These are phyloP conservation scores for Sherardia arvensis DNA, from an alignment of 257 asterid genomes.

Conservation along the genomic window DNA sequence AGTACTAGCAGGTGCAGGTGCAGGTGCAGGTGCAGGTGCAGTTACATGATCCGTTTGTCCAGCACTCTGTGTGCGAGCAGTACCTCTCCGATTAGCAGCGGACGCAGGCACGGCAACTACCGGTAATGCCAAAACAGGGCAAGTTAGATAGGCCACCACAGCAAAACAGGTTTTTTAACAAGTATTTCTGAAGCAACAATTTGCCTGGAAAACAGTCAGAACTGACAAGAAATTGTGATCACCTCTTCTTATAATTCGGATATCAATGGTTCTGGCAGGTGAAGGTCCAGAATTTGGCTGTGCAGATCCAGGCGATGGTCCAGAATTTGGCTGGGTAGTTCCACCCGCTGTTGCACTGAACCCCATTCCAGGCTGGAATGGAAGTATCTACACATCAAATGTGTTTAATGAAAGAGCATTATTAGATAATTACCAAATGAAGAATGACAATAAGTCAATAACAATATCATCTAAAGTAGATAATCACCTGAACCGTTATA, in stretches of 20 bases:
- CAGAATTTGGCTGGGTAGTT: conserved; percentile 47
- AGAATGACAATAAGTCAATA: not conserved
- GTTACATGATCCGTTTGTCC: conserved; percentile 51
- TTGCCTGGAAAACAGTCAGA: not conserved
- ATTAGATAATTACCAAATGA: conserved; percentile 20
- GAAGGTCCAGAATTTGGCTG: conserved; percentile 49
- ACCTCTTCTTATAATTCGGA: conserved; percentile 98
- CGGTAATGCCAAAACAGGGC: not conserved
- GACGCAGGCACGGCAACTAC: not conserved
- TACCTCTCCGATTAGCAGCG: conserved; percentile 45
- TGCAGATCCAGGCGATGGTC: conserved; percentile 46
- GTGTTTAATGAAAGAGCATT: conserved; percentile 10
- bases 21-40: conserved; percentile 32
- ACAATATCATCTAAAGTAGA: not conserved
- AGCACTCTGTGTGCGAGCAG: conserved; percentile 39
- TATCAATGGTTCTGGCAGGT: conserved; percentile 76
- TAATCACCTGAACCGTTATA: conserved; percentile 90
- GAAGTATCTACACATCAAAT: conserved; percentile 49
- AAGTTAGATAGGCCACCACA: not conserved
- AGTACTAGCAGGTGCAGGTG: conserved; percentile 31
- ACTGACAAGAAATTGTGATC: conserved; percentile 2
- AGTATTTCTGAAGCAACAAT: not conserved
- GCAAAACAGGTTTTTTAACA: not conserved
- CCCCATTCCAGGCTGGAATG: conserved; percentile 69
- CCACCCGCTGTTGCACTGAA: conserved; percentile 58